Evolutionary conservation across 306 rosid genomes (phyloP).

Genomic region (Crataegus laevigata): DNA sequence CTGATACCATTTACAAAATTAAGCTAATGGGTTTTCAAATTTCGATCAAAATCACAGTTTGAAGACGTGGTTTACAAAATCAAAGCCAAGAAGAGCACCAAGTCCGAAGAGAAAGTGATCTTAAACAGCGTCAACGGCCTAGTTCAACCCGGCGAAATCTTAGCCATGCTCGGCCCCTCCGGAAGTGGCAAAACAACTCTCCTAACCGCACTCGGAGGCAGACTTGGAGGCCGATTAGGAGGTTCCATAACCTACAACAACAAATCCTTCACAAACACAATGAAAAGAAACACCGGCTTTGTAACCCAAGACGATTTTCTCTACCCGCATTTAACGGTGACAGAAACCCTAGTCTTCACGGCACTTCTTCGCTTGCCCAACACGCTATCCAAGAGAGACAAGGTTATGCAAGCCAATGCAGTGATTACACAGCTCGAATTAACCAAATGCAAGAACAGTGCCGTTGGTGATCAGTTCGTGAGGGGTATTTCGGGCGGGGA

Average conservation of each 20-base stretch:
- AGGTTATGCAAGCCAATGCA: constrained; percentile 27
- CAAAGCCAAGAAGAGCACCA: constrained; percentile 13
- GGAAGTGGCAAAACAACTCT: constrained; percentile 89
- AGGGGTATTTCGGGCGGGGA: constrained; percentile 87
- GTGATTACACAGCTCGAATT: constrained; percentile 57
- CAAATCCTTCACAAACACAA: constrained; percentile 37
- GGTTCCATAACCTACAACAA: constrained; percentile 43
- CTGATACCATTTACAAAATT: not conserved
- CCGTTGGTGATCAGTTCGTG: constrained; percentile 28
- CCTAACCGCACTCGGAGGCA: constrained; percentile 59
- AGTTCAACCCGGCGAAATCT: constrained; percentile 64
- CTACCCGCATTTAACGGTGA: constrained; percentile 54
- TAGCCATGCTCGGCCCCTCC: constrained; percentile 85
- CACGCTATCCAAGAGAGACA: constrained; percentile 28
- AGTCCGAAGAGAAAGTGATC: constrained; percentile 37
- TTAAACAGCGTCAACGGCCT: constrained; percentile 49
- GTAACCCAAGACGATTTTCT: constrained; percentile 76
- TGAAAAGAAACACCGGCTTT: constrained; percentile 56
- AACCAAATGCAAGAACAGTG: constrained; percentile 45
- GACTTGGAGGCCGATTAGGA: constrained; percentile 33
- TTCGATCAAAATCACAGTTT: constrained; percentile 31
- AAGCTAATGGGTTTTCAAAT: not conserved
- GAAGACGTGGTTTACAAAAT: constrained; percentile 47
- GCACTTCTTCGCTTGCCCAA: constrained; percentile 64
- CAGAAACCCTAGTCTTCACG: constrained; percentile 63